Evolutionary conservation across 2,329 filamentous ascomycete species (phyloP), one percentile per base, ranked within the genome.

Genomic region (Phaeomoniella chlamydospora): DNA sequence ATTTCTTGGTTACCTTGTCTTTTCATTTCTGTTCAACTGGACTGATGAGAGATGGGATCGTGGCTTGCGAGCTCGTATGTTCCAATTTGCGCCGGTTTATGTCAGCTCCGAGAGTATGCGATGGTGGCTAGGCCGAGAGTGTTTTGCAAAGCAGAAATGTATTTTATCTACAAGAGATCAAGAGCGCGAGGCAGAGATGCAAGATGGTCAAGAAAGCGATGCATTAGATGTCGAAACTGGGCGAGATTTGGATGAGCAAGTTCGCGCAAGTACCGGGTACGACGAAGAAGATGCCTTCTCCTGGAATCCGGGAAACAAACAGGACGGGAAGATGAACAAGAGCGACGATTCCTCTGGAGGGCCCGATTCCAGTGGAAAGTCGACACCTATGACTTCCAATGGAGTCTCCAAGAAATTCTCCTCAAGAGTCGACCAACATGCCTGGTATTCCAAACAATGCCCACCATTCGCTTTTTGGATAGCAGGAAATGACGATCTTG

Each of bases 391-490:
- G 16, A 34, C 15, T 9, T 26, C 22, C 22, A 29, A 36, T 3
- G 33, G 34, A 22, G 15, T 33, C 2, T 17, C 22, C 14, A 36
- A 58, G 0, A 70, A 63, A 37, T n/a, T n/a, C n/a, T n/a, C n/a
- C n/a, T n/a, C n/a, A n/a, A n/a, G n/a, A n/a, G n/a, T n/a, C n/a
- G 69, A 67, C 2, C 58, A 67, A 4, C 72, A 67, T 35, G 77
- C 84, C 1, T 94, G 88, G 88, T 96, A 88, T 51, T 76, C 90
- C 38, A 64, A 74, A 4, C 72, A 74, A 31, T 80, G 72, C 0
- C 87, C 87, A 0, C 87, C 87, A 0, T 77, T 94, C 43, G 88
- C 88, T 0, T 54, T 96, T 3, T 94, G 88, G 87, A 73, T 94
- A 2, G 80, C 77, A 18, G 88, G 86, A 1, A 72, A 71, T 10